phyloP scores from a whole-genome alignment of 2,329 filamentous ascomycete species.

The Tolypocladium nubicola region DNA sequence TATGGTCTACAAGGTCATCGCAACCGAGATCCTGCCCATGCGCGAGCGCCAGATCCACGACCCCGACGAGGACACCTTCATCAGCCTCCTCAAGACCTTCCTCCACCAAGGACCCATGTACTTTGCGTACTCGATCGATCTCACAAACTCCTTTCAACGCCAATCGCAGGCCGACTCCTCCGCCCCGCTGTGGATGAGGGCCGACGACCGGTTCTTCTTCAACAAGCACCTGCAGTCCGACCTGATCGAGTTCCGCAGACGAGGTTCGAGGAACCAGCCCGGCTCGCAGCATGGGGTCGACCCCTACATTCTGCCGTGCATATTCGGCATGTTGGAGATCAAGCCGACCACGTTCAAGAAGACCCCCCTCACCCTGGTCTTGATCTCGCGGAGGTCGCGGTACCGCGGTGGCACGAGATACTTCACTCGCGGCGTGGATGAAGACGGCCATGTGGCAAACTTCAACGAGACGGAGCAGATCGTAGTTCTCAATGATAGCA shows the following conservation, averaged over 20 bases:
- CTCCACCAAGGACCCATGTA: constrained; percentile 85
- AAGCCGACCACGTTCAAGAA: constrained; percentile 76
- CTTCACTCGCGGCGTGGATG: constrained; percentile 88
- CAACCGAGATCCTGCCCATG: constrained; percentile 87
- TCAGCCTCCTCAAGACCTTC: constrained; percentile 69
- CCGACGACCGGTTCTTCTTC: constrained; percentile 98
- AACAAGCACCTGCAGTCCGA: constrained; percentile 89
- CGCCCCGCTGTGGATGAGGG: constrained; percentile 76
- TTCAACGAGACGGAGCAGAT: constrained; percentile 98
- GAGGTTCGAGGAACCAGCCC: constrained; percentile 49
- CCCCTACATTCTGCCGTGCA: constrained; percentile 88
- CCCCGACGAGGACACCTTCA: constrained; percentile 86
- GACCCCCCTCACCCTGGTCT: constrained; percentile 70
- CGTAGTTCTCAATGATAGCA: constrained; percentile 75
- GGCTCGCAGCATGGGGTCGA: constrained; percentile 69
- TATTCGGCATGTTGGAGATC: constrained; percentile 94
- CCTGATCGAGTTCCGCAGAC: constrained; percentile 74
- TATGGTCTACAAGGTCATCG: constrained; percentile 86
- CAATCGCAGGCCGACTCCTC: constrained; percentile 67
- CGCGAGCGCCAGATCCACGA: constrained; percentile 88
- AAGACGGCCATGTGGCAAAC: constrained; percentile 91
- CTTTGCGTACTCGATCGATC: constrained; percentile 94
- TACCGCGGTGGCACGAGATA: constrained; percentile 87
- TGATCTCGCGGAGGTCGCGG: constrained; percentile 83
- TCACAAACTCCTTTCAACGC: constrained; percentile 94